Conservation (phyloP, 768 basidiomycete species). For the Suillus decipiens region DNA sequence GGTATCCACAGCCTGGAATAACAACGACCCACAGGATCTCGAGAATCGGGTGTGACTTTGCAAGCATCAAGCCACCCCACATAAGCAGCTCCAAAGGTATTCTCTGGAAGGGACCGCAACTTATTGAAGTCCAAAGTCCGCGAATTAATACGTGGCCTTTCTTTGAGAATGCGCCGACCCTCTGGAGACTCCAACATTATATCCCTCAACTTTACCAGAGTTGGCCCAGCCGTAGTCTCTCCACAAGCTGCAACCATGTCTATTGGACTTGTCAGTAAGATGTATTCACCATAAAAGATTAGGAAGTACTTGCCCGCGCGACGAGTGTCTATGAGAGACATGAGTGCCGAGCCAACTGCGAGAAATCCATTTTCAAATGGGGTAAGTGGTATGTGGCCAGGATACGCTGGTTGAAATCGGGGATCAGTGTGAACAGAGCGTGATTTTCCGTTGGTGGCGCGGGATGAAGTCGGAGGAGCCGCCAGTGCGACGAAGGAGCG, state of each 20-base stretch:
- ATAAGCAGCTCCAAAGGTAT: constrained; percentile 86
- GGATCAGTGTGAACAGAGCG: constrained; percentile 20
- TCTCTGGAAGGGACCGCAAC: constrained; percentile 68
- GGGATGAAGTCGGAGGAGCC: not conserved
- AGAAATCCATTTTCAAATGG: constrained; percentile 84
- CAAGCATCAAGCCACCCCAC: constrained; percentile 87
- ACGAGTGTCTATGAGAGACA: constrained; percentile 78
- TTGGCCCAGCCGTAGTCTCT: constrained; percentile 86
- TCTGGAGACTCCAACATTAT: constrained; percentile 77
- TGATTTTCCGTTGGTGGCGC: not conserved
- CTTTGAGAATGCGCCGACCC: constrained; percentile 81
- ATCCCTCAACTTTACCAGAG: constrained; percentile 75
- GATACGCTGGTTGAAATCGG: constrained; percentile 52
- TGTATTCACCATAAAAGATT: not conserved
- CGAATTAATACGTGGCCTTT: constrained; percentile 81
- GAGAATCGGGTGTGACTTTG: constrained; percentile 90
- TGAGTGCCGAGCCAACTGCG: constrained; percentile 81
- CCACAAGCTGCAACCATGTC: constrained; percentile 96
- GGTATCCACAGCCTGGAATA: not conserved
- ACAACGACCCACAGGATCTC: constrained; percentile 69
- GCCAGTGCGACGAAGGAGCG: not conserved
- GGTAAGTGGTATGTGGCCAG: constrained; percentile 81
- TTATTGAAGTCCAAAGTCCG: constrained; percentile 70
- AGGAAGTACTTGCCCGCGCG: constrained; percentile 68
- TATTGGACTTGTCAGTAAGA: constrained; percentile 31